Base-by-base conservation (phyloP, 2,329 filamentous ascomycete species). In the Diplocarpon mali region DNA sequence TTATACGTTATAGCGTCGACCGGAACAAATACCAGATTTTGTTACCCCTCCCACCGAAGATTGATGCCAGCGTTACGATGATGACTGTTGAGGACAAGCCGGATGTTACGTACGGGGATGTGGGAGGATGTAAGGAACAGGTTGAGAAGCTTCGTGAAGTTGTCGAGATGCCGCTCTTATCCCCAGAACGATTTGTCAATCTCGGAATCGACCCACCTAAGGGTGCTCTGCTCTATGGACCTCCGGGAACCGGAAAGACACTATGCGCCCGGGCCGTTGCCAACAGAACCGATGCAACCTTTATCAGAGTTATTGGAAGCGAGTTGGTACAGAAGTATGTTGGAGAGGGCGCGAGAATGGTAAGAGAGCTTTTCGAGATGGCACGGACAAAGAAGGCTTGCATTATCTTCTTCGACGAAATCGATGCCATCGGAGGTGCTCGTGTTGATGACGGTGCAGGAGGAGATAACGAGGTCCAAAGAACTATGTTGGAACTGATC, bases 11-110 rank as follows among this genome's bases (percentile, higher is more conserved):
- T 47, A 76, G 78, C 63, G 92, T 98, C 64, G 92, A 98, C 67
- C 78, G 92, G 46, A 96, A 93, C 72, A 98, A 98, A 73, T 98
- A 98, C 68, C 92, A 98, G 69, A 98, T 98, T 60, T 80, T 98
- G 66, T 75, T 98, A 38, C 92, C 92, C 30, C 71, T 98, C 44
- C 92, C 92, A 35, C 92, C 92, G 30, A 98, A 96, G 75, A 98
- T 98, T 70, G 92, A 98, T 62, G 90, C 92, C 43, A 95, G 86
- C 57, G 92, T 98, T 55, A 98, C 92, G 32, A 98, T 98, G 92
- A 98, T 98, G 92, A 96, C 92, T 40, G 92, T 98, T 53, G 92
- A 98, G 71, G 92, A 98, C 70, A 98, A 98, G 73, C 92, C 92
- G 13, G 92, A 98, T 65, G 92, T 98, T 50, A 98, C 92, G 51